Evolutionary conservation across 495 filamentous ascomycete genomes (phyloP), one percentile per base, ranked within the genome.

Genomic region (Annulohypoxylon maeteangense): DNA sequence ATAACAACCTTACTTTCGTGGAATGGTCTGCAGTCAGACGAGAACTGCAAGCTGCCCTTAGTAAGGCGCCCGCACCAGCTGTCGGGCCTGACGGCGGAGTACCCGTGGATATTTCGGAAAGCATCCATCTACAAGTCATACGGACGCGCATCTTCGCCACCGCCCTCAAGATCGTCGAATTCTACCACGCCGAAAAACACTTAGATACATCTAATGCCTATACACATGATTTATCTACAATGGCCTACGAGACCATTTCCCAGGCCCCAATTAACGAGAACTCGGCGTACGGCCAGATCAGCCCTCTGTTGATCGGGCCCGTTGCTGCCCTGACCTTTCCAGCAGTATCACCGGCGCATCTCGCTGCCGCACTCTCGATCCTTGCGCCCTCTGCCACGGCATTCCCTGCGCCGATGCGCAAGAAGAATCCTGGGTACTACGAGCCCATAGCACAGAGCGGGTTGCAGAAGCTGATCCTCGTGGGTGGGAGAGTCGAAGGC

Each of bases 11-110:
- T 56, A 91, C 90, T 57, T 89, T 94, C 4, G 83, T 85, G 42
- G 95, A 99, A 87, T 97, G 94, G 95, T 85, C 89, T 29, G 89
- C 90, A 11, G 87, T 99, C 62, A 87, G 95, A 59, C 90, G 95
- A 60, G 96, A 98, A 81, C 82, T 99, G 18, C 78, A 80, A 22
- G 80, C 80, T 5, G 93, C 93, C 1, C 78, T 98, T 14, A 75
- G 79, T 23, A 92, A 90, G 56, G 87, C 92, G 2, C 67, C 82
- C 0, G 34, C 66, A n/a, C 44, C 74, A 8, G 48, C 31, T 10
- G 65, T 54, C 8, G 65, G 55, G 7, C 69, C 70, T 0, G 47
- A 63, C 42, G 76, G 67, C 50, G 20, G 55, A 12, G 53, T 45
- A 2, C 71, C 67, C 25, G 44, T 72, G 23, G 72, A 80, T 8